Evolutionary conservation across 2,329 filamentous ascomycete genomes (phyloP), one percentile per base, ranked within the genome.

Genomic region (Aureobasidium sp.): DNA sequence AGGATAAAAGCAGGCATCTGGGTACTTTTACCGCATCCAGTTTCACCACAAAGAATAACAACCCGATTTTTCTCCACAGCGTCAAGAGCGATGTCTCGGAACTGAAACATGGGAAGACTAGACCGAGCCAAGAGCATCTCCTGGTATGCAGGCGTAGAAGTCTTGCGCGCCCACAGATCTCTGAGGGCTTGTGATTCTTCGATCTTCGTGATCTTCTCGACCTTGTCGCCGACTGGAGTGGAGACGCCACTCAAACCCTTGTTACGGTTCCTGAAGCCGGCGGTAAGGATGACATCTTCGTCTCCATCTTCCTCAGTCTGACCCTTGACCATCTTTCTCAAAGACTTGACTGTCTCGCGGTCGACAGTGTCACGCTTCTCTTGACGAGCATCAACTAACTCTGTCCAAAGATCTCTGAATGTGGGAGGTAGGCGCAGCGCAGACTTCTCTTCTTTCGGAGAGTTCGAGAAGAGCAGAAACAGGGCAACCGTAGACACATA

Each of bases 1-100:
- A 99, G 79, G 59, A 99, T 84, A 71, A 95, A 97, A 0, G 92
- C 87, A 5, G 94, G 94, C n/a, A 97, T 88, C 70, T 99, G 94
- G 0, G 94, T 99, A 74, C 91, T 97, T 78, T 99, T 99, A 66
- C 94, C 94, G 72, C 89, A 97, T 67, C 94, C 94, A 3, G 94
- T 99, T 76, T 99, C 94, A 71, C 94, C 94, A 71, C 93, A 97
- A 34, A 99, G 84, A 63, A 99, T 97, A 10, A 94, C 86, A 10
- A 96, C 88, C 69, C 94, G 92, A 66, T 96, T 83, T 27, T 83
- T 80, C 50, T 90, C 87, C 34, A 99, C 86, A 2, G 89, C 84
- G 30, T 84, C 80, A 13, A 97, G 77, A 8, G 97, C 91, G 54
- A 90, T 82, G 13, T 89, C 78, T 66, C 86, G 87, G 73, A 94